Conservation (phyloP, 768 basidiomycete species). For the Leccinum ochraceum region DNA sequence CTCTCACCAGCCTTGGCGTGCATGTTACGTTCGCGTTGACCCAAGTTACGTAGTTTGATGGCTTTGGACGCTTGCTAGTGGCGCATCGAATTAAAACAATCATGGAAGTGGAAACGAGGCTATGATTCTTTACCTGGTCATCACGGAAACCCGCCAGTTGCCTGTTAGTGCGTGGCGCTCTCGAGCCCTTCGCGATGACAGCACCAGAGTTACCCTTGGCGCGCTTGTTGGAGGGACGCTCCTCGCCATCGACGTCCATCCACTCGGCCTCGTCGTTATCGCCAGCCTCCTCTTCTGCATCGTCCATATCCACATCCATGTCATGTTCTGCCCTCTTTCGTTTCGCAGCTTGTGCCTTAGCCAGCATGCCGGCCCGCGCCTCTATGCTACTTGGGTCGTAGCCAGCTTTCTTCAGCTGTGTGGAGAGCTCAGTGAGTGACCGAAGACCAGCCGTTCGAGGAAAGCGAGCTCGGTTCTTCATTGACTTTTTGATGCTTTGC, state of each 20-base stretch:
- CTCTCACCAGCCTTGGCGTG: slow-evolving; percentile 90
- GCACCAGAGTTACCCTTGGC: slow-evolving; percentile 62
- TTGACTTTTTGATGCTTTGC: slow-evolving; percentile 80
- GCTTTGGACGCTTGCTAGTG: slow-evolving; percentile 78
- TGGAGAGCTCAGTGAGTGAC: slow-evolving; percentile 71
- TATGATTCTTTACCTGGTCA: slow-evolving; percentile 46
- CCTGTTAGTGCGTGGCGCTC: slow-evolving; percentile 70
- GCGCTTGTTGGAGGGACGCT: slow-evolving; percentile 55
- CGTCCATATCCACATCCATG: slow-evolving; percentile 63
- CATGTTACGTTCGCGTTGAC: slow-evolving; percentile 84
- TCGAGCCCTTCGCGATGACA: slow-evolving; percentile 48
- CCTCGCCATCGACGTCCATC: slow-evolving; percentile 57
- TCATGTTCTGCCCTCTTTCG: slow-evolving; percentile 57
- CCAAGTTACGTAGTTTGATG: slow-evolving; percentile 78
- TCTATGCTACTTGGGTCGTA: slow-evolving; percentile 86
- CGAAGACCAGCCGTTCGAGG: slow-evolving; percentile 74
- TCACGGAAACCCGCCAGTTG: slow-evolving; percentile 80
- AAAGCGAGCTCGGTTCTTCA: slow-evolving; percentile 79
- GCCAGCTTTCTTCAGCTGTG: slow-evolving; percentile 83
- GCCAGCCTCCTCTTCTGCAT: slow-evolving; percentile 31
- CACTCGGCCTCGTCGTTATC: slow-evolving; percentile 48
- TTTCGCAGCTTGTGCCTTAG: slow-evolving; percentile 69
- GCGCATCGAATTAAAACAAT: not conserved
- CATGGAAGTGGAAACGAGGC: not conserved
- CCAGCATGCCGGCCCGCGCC: slow-evolving; percentile 83